phyloP scores from a whole-genome alignment of 176 grass and related monocot genomes.

The Hordeum vulgare region DNA sequence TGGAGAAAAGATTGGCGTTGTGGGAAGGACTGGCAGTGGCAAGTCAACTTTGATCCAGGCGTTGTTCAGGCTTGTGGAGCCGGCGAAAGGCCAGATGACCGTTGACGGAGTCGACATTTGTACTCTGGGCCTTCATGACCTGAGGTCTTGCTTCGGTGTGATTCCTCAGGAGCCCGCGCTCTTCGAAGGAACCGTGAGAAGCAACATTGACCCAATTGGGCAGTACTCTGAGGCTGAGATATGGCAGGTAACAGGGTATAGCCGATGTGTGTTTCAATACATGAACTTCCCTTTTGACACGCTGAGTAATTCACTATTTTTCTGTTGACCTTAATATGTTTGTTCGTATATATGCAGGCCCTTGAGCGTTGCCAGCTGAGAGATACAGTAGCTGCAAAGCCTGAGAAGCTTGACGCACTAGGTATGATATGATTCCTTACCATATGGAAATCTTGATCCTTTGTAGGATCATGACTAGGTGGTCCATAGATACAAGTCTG shows the following conservation, averaged over 20 bases:
- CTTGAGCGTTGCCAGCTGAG: too few relatives aligned
- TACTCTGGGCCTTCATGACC: conserved; percentile 78
- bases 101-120: conserved; percentile 69
- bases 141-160: conserved; percentile 78
- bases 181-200: conserved; percentile 82
- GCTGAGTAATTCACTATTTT: not conserved
- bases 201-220: conserved; percentile 81
- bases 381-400: conserved; percentile 43
- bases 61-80: conserved; percentile 79
- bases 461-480: not conserved
- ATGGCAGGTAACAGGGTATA: conserved; percentile 64
- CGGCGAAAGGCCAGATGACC: conserved; percentile 53
- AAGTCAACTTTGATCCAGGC: conserved; percentile 84
- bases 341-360: too few relatives aligned
- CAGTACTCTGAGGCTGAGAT: conserved; percentile 77
- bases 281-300: not conserved
- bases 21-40: conserved; percentile 83
- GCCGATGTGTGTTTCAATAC: not conserved
- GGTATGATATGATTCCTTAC: conserved; percentile 32
- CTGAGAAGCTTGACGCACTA: conserved; percentile 81
- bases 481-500: not conserved
- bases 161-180: conserved; percentile 96
- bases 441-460: not conserved
- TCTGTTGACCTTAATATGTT: not conserved
- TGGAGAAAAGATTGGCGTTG: conserved; percentile 84